A percentile compares a stretch with the other conserved stretches of the same genome.
These are phyloP conservation scores for Podospora tetraspora DNA, from an alignment of 495 filamentous ascomycete genomes.

Conservation along the genomic window DNA sequence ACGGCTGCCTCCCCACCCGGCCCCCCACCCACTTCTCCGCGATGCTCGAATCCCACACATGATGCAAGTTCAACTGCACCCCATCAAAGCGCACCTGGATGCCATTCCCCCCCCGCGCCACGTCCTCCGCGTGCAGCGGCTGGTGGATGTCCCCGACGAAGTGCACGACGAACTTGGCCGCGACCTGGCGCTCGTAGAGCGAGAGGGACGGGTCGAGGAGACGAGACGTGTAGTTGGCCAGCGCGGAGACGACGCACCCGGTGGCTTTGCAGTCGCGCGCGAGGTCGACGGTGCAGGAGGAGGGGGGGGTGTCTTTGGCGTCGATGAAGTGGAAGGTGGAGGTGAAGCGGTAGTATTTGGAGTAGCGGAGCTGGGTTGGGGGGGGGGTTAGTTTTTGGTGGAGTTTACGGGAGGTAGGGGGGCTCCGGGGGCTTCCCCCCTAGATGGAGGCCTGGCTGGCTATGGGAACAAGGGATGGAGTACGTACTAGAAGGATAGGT, in stretches of 20 bases:
- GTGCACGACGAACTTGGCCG: constrained; percentile 59
- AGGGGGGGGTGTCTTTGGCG: constrained; percentile 58
- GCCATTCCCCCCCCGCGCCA: constrained; percentile 55
- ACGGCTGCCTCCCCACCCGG: constrained; percentile 30
- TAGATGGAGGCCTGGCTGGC: too few relatives aligned
- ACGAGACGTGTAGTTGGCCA: constrained; percentile 54
- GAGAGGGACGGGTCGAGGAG: constrained; percentile 39
- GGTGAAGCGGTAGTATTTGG: constrained; percentile 51
- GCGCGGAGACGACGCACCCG: constrained; percentile 59
- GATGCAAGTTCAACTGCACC: constrained; percentile 49
- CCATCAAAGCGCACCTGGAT: constrained; percentile 53
- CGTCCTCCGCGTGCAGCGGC: constrained; percentile 58
- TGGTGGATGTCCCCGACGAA: constrained; percentile 65
- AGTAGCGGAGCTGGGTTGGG: constrained; percentile 58
- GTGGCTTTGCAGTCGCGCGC: constrained; percentile 55
- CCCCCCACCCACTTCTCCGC: constrained; percentile 54
- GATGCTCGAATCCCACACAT: constrained; percentile 59
- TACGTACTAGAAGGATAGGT: too few relatives aligned
- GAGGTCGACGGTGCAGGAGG: constrained; percentile 53
- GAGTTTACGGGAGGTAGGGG: too few relatives aligned
- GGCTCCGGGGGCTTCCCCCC: too few relatives aligned
- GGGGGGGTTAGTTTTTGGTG: too few relatives aligned
- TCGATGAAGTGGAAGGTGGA: constrained; percentile 68
- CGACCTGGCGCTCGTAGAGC: constrained; percentile 39
- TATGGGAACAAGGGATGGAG: too few relatives aligned